These are phyloP conservation scores for Panaeolus papilionaceus DNA, from an alignment of 768 basidiomycete genomes.

Conservation along the genomic window DNA sequence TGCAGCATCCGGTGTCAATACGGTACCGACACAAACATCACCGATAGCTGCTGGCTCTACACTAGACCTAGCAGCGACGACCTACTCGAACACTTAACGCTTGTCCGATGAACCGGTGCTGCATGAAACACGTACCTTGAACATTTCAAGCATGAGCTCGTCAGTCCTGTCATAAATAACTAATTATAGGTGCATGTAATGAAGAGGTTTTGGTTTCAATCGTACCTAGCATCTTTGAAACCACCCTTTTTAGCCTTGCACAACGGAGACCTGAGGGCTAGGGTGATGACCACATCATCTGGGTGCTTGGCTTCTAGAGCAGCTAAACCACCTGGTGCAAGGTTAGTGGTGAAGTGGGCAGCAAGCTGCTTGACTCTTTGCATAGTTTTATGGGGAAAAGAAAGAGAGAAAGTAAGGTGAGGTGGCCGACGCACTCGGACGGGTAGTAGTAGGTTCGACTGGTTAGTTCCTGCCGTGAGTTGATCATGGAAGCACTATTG, in stretches of 20 bases:
- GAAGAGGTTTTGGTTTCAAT: background rate
- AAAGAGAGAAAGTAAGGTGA: background rate
- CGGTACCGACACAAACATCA: constrained; percentile 84
- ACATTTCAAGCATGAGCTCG: constrained; percentile 83
- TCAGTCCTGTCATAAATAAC: constrained; percentile 57
- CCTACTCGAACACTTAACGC: constrained; percentile 38
- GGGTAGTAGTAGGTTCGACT: background rate
- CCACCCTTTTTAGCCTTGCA: constrained; percentile 82
- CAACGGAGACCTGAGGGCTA: constrained; percentile 79
- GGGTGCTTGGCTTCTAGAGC: constrained; percentile 63
- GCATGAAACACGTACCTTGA: constrained; percentile 54
- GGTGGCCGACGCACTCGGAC: background rate
- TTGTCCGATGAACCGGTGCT: background rate
- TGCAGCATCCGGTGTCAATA: constrained; percentile 65
- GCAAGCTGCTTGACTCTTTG: constrained; percentile 72
- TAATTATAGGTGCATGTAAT: constrained; percentile 14
- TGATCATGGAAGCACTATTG: constrained; percentile 10
- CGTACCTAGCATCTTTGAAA: constrained; percentile 71
- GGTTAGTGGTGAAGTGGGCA: constrained; percentile 53
- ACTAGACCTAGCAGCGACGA: constrained; percentile 60
- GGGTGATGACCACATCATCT: constrained; percentile 84
- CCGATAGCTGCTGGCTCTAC: constrained; percentile 71
- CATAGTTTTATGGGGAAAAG: constrained; percentile 40
- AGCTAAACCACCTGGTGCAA: constrained; percentile 48
- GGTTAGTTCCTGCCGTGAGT: constrained; percentile 5